Percentiles rank a stretch among this genome's conserved stretches.
These are phyloP conservation scores for Globisporangium sylvaticum DNA, from an alignment of 352 stramenopile genomes.

Conservation along the genomic window DNA sequence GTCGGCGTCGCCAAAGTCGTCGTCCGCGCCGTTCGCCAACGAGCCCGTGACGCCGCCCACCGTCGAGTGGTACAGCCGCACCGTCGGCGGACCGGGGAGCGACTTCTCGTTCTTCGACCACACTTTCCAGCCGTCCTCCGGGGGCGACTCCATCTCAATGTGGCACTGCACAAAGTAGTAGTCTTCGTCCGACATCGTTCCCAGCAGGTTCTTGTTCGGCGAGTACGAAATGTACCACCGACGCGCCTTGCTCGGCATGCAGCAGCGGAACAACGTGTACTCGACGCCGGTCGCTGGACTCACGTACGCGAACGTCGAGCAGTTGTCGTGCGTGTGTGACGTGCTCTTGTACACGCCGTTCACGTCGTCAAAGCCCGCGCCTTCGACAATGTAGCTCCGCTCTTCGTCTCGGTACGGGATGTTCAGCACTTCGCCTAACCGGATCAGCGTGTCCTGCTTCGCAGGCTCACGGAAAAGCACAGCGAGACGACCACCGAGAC, in stretches of 20 bases:
- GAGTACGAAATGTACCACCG: slow-evolving; percentile 99
- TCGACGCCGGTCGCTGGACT: slow-evolving; percentile 51
- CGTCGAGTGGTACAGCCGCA: slow-evolving; percentile 70
- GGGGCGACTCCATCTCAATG: slow-evolving; percentile 74
- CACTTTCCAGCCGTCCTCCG: slow-evolving; percentile 79
- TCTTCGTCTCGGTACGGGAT: slow-evolving; percentile 74
- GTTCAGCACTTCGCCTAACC: slow-evolving; percentile 54
- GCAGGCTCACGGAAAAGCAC: slow-evolving; percentile 61
- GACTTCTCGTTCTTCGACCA: slow-evolving; percentile 88
- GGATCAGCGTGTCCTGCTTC: slow-evolving; percentile 72
- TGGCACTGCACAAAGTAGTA: slow-evolving; percentile 85
- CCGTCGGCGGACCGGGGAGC: slow-evolving; percentile 48
- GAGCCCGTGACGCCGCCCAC: slow-evolving; percentile 20
- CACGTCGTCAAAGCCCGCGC: slow-evolving; percentile 85
- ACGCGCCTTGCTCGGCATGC: slow-evolving; percentile 96
- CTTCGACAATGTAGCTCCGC: slow-evolving; percentile 84
- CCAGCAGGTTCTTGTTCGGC: slow-evolving; percentile 79
- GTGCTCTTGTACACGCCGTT: slow-evolving; percentile 94
- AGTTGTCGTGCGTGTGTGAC: slow-evolving; percentile 67
- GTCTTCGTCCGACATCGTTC: slow-evolving; percentile 84
- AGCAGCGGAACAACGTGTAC: slow-evolving; percentile 96
- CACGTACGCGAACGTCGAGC: slow-evolving; percentile 61
- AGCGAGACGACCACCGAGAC: slow-evolving; percentile 58
- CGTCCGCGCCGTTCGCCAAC: slow-evolving; percentile 9
- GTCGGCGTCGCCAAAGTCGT: slow-evolving; percentile 25